Percentiles rank a stretch among this genome's conserved stretches.
Evolutionary conservation across 2,329 filamentous ascomycete species (phyloP).

Genomic region (Mollisia scopiformis): DNA sequence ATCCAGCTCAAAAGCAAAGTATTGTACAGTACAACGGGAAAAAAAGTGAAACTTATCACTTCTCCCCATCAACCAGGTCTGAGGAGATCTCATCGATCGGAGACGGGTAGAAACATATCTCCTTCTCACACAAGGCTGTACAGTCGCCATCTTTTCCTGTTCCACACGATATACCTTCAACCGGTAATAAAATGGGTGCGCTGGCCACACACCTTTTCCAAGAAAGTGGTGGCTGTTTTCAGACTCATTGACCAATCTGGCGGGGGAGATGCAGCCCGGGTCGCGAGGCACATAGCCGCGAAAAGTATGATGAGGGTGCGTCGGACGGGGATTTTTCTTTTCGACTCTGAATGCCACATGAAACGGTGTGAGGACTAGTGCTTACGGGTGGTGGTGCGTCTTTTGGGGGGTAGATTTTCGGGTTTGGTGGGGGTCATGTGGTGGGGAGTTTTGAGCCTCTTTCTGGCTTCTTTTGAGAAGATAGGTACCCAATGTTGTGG

Average conservation of each 20-base stretch:
- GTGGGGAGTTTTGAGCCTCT: neutral
- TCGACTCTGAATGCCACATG: conserved; percentile 15
- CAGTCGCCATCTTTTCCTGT: too few species aligned
- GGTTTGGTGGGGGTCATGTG: neutral
- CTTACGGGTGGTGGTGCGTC: conserved; percentile 1
- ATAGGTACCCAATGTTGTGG: too few species aligned
- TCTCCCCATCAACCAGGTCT: neutral
- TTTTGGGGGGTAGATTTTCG: neutral
- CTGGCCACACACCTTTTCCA: neutral
- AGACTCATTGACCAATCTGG: neutral
- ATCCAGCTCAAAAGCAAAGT: neutral
- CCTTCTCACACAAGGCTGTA: neutral
- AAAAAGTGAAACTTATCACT: neutral
- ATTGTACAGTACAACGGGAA: neutral
- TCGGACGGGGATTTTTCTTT: too few species aligned
- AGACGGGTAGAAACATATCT: neutral
- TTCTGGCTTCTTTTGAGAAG: too few species aligned
- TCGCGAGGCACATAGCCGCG: conserved; percentile 8
- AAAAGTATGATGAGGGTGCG: conserved; percentile 3
- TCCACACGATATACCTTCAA: too few species aligned
- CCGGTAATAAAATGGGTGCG: too few species aligned
- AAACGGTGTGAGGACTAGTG: conserved; percentile 18
- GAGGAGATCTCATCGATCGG: neutral
- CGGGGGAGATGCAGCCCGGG: neutral
- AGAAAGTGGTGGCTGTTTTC: neutral